Evolutionary conservation across 306 rosid genomes (phyloP), one percentile per base, ranked within the genome.

Genomic region (Biancaea sappan): DNA sequence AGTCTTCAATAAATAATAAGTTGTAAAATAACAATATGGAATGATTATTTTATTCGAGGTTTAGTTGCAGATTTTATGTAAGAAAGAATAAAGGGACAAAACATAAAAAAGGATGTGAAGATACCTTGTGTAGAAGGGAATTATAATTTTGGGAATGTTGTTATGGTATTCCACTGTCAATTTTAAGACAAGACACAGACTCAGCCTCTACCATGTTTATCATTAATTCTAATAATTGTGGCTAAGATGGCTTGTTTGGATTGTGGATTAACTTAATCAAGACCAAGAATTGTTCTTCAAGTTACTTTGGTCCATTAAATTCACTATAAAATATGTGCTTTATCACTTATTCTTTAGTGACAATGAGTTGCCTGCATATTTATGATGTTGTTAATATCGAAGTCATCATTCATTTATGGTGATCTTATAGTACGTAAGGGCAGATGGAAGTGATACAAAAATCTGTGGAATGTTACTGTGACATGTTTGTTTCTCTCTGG

Each of bases 201-300:
- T 28, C 38, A 24, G 35, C 75, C 14, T 71, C 63, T 76, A 40
- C 58, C 44, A 31, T 65, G 31, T n/a, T n/a, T 41, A 43, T 28
- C 21, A 56, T 41, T 25, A 31, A 61, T 32, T 59, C 35, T 4
- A 28, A 19, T 61, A 47, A 47, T 44, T 56, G 46, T 31, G 53
- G 35, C 53, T 44, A 40, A 66, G 43, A 72, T 59, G 32, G 24
- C 66, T 50, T 26, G 73, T 47, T 10, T n/a, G 54, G 63, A 51
- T 43, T 52, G 54, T 69, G 0, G 34, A n/a, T 62, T 52, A 70
- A 18, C 66, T 47, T 72, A 61, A 68, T 38, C 67, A 41, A 62
- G 65, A 43, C 19, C 34, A 66, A 35, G 43, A 38, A 29, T 72
- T 59, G 4, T 58, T 44, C 18, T 81, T 71, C 51, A 19, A 3